A percentile compares a stretch with the other conserved stretches of the same genome.
Evolutionary conservation across 2,329 filamentous ascomycete species (phyloP).

Genomic region (Huntiella omanensis): DNA sequence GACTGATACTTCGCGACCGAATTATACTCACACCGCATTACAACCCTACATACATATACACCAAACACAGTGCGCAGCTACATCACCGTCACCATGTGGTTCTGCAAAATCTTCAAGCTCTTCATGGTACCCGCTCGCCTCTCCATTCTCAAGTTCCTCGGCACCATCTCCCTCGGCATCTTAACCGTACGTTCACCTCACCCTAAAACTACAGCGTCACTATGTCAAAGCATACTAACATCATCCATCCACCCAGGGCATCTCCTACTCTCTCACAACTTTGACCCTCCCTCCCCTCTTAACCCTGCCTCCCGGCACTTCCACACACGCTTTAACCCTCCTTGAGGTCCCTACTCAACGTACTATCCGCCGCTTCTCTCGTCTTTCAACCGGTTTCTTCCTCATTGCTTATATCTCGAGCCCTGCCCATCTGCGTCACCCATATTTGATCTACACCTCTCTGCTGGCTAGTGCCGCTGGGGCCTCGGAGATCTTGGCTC

Average conservation of each 20-base stretch:
- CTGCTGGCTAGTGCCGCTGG: conserved; percentile 46
- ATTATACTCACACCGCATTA: background rate
- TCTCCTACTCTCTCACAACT: conserved; percentile 67
- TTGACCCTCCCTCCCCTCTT: conserved; percentile 66
- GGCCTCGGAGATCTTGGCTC: conserved; percentile 30
- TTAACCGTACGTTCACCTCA: conserved; percentile 48
- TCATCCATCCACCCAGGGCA: conserved; percentile 37
- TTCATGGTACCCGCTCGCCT: conserved; percentile 50
- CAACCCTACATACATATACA: background rate
- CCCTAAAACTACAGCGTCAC: background rate
- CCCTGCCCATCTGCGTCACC: conserved; percentile 57
- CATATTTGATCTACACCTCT: conserved; percentile 76
- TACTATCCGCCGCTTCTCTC: conserved; percentile 48
- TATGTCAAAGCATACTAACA: background rate
- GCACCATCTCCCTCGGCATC: conserved; percentile 72
- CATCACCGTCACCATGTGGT: conserved; percentile 4
- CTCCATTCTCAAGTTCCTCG: conserved; percentile 76
- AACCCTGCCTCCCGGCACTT: conserved; percentile 52
- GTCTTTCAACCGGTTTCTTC: conserved; percentile 52
- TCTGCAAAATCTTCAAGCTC: conserved; percentile 13
- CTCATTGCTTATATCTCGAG: conserved; percentile 62
- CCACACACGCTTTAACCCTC: conserved; percentile 50
- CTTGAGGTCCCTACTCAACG: conserved; percentile 43
- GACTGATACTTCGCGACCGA: background rate
- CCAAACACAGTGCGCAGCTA: background rate